phyloP scores from a whole-genome alignment of 805 yeast genomes.

The Ogataea chonburiensis region DNA sequence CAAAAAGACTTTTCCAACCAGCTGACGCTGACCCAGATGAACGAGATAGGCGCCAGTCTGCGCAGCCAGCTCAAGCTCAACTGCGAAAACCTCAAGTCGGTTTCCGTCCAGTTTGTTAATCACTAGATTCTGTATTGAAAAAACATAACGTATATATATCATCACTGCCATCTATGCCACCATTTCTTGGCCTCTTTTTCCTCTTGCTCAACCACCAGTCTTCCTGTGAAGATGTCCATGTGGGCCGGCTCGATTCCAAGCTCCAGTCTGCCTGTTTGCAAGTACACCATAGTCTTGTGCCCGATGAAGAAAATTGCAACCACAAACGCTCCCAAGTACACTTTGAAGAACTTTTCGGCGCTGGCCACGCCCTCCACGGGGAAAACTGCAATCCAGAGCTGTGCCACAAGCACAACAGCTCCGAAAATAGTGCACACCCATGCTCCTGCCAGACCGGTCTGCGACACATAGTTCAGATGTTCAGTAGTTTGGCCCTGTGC shows the following conservation, averaged over 20 bases:
- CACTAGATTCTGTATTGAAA: slow-evolving; percentile 10
- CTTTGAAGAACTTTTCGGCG: slow-evolving; percentile 41
- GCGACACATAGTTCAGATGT: slow-evolving; percentile 43
- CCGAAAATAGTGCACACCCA: slow-evolving; percentile 38
- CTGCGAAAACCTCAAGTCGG: slow-evolving; percentile 35
- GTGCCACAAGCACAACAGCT: slow-evolving; percentile 40
- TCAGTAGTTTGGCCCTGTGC: slow-evolving; percentile 40
- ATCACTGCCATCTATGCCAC: slow-evolving; percentile 16
- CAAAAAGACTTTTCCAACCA: slow-evolving; percentile 30
- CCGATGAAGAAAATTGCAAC: slow-evolving; percentile 42
- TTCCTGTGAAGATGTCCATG: slow-evolving; percentile 26
- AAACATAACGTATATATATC: slow-evolving; percentile 3
- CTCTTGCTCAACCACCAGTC: slow-evolving; percentile 39
- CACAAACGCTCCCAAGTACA: slow-evolving; percentile 48
- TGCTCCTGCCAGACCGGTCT: slow-evolving; percentile 44
- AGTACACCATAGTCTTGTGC: slow-evolving; percentile 36
- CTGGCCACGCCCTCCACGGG: slow-evolving; percentile 37
- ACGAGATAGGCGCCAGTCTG: slow-evolving; percentile 28
- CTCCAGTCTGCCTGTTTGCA: slow-evolving; percentile 9
- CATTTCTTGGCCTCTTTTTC: slow-evolving; percentile 36
- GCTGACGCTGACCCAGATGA: slow-evolving; percentile 35
- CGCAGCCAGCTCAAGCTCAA: slow-evolving; percentile 33
- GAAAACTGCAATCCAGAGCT: slow-evolving; percentile 48
- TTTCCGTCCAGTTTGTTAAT: slow-evolving; percentile 33
- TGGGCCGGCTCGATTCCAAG: slow-evolving; percentile 19